phyloP scores from a whole-genome alignment of 2,329 filamentous ascomycete species.

The Colletotrichum eremochloae region DNA sequence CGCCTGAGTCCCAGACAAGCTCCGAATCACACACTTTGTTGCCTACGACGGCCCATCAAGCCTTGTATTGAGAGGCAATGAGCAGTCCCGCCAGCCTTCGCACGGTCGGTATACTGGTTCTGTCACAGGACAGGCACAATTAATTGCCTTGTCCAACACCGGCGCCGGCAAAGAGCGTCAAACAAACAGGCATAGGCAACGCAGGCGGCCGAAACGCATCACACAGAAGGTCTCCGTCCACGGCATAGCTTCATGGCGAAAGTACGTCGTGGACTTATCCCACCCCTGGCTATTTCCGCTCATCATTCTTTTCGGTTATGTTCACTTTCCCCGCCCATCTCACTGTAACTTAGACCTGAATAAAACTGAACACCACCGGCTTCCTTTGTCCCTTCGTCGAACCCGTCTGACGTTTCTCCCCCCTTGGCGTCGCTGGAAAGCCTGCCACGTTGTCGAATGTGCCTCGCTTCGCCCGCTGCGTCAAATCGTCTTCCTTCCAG shows the following conservation, averaged over 20 bases:
- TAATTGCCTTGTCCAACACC: background rate
- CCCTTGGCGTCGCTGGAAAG: background rate
- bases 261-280: background rate
- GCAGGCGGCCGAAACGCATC: background rate
- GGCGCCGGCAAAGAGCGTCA: background rate
- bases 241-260: background rate
- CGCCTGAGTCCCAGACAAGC: background rate
- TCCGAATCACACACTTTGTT: background rate
- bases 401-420: background rate
- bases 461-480: constrained; percentile 33
- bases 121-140: background rate
- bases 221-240: background rate
- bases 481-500: constrained; percentile 7
- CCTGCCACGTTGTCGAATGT: constrained; percentile 17
- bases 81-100: background rate
- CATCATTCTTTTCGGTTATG: too few relatives aligned
- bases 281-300: background rate
- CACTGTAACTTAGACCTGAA: background rate
- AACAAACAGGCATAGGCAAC: background rate
- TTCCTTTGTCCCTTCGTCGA: background rate
- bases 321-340: too few relatives aligned
- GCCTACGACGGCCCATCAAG: background rate
- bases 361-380: background rate
- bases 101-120: background rate
- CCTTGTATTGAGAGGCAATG: background rate